phyloP scores from a whole-genome alignment of 164 flowering plant species.

The Vitis amurensis region DNA sequence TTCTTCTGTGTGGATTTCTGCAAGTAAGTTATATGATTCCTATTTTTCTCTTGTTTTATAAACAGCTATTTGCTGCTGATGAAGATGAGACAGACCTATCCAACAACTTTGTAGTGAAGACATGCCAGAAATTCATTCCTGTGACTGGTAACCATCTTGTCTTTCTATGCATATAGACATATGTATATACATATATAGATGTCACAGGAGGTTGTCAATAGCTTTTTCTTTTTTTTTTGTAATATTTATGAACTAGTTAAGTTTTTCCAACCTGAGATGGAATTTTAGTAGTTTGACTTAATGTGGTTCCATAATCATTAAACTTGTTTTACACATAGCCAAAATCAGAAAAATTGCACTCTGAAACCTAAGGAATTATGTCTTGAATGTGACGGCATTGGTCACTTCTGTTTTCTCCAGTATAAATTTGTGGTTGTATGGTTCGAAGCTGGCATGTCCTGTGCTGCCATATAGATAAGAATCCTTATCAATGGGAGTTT shows the following conservation, averaged over 20 bases:
- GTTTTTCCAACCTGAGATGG: background rate
- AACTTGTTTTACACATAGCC: background rate
- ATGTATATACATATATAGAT: no score
- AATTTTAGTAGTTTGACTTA: background rate
- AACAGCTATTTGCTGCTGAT: constrained; percentile 68
- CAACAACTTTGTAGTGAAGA: constrained; percentile 83
- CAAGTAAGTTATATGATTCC: no score
- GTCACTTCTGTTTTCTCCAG: background rate
- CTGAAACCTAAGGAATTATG: background rate
- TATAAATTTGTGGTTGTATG: no score
- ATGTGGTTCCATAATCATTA: background rate
- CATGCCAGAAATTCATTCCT: constrained; percentile 90
- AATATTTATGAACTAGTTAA: background rate
- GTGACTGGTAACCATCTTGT: constrained; percentile 57
- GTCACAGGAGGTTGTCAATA: no score
- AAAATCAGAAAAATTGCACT: background rate
- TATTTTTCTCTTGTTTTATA: constrained; percentile 7
- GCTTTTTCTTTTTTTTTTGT: no score
- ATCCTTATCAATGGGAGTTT: no score
- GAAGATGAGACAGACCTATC: constrained; percentile 88
- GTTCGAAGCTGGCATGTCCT: no score
- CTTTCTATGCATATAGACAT: no score
- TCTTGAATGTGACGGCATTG: background rate
- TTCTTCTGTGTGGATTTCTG: background rate
- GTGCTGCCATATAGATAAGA: no score